These are phyloP conservation scores for Coniochaeta hoffmannii DNA, from an alignment of 2,329 filamentous ascomycete species.

Conservation along the genomic window DNA sequence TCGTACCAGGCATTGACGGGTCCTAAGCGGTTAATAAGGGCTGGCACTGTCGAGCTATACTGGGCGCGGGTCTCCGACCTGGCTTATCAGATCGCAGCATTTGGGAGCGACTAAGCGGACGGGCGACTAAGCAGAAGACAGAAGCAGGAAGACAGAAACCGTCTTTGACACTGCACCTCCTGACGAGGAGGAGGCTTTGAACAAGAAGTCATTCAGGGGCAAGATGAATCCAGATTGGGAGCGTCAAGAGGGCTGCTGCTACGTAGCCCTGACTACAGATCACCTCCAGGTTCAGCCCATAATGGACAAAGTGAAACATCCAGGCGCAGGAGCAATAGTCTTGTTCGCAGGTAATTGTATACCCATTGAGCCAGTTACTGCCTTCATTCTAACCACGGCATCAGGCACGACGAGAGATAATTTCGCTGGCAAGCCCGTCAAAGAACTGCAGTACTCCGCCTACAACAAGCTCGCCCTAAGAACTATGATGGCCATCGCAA, in stretches of 20 bases:
- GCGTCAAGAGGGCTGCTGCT: constrained; percentile 43
- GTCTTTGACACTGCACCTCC: neutral
- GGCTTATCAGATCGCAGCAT: neutral
- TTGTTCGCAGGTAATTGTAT: constrained; percentile 61
- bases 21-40: neutral
- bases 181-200: neutral
- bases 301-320: constrained; percentile 63
- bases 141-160: no score
- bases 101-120: neutral
- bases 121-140: no score
- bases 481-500: constrained; percentile 60
- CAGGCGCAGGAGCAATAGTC: constrained; percentile 68
- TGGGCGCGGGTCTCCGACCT: neutral
- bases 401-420: constrained; percentile 72
- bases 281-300: constrained; percentile 48
- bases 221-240: constrained; percentile 27
- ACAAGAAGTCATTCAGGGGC: neutral
- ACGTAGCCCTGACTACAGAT: constrained; percentile 61
- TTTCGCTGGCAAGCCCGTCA: constrained; percentile 65
- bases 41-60: neutral
- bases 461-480: constrained; percentile 64
- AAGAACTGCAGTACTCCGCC: constrained; percentile 66
- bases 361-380: constrained; percentile 7
- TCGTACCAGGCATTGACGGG: neutral
- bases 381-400: neutral